Evolutionary conservation across 139 green algal genomes (phyloP).

Genomic region (Chlorella sp.): DNA sequence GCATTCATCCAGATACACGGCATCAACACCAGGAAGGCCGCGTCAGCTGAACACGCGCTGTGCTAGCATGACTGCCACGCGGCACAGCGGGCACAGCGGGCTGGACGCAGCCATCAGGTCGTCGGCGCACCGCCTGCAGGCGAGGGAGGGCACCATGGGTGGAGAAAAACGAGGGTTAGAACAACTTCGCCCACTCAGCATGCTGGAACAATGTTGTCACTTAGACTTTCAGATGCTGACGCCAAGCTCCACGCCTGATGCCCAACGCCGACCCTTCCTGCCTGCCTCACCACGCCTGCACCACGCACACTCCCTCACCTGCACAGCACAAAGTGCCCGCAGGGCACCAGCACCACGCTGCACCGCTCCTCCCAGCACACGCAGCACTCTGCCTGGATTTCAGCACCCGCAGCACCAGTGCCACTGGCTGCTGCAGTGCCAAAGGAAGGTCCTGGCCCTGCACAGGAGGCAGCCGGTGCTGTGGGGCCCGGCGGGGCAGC

Average conservation of each 20-base stretch:
- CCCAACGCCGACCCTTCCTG: too few relatives aligned
- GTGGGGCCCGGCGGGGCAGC: too few relatives aligned
- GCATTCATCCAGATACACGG: too few relatives aligned
- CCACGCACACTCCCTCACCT: background rate
- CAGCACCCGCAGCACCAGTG: background rate
- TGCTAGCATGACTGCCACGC: background rate
- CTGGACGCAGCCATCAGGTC: background rate
- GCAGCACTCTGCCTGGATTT: background rate
- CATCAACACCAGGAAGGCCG: too few relatives aligned
- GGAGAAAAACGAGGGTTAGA: background rate
- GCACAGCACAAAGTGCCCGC: slow-evolving; percentile 12
- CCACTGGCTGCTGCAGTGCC: background rate
- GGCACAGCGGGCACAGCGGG: slow-evolving; percentile 19
- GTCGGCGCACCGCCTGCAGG: background rate
- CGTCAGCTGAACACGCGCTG: background rate
- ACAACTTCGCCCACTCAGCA: background rate
- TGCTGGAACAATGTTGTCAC: too few relatives aligned
- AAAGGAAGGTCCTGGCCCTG: background rate
- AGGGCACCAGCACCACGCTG: background rate
- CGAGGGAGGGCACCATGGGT: background rate
- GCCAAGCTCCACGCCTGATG: too few relatives aligned
- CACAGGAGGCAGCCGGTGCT: background rate
- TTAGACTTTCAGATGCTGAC: too few relatives aligned
- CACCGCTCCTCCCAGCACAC: slow-evolving; percentile 10
- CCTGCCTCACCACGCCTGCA: too few relatives aligned